These are phyloP conservation scores for Arthrobotrys iridis DNA, from an alignment of 2,329 filamentous ascomycete species.

Conservation along the genomic window DNA sequence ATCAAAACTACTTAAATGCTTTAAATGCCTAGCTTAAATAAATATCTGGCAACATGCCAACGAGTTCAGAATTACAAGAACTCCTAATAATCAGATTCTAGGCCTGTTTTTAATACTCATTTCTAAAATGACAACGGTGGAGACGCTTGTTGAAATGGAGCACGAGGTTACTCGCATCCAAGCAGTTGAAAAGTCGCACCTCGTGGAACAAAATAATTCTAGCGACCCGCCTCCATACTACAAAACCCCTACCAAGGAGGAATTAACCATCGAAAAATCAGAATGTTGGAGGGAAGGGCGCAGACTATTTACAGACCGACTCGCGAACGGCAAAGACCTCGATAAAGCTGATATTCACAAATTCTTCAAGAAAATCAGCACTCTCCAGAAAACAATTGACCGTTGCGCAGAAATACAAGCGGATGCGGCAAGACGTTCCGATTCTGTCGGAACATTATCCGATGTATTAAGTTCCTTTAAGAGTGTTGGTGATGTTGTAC, in stretches of 20 bases:
- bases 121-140: too few relatives aligned
- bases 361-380: conserved; percentile 8
- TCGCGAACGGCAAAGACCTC: background rate
- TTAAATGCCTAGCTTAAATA: too few relatives aligned
- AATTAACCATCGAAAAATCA: conserved; percentile 11
- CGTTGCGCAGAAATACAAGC: conserved; percentile 4
- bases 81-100: too few relatives aligned
- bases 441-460: conserved; percentile 4
- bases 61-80: too few relatives aligned
- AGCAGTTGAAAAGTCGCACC: too few relatives aligned
- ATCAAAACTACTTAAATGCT: too few relatives aligned
- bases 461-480: conserved; percentile 10
- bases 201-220: too few relatives aligned
- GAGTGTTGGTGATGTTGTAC: conserved; percentile 10
- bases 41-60: too few relatives aligned
- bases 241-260: background rate
- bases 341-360: background rate
- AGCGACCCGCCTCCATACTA: background rate
- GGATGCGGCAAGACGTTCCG: background rate
- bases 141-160: too few relatives aligned
- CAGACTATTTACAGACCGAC: background rate
- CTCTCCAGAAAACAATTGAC: conserved; percentile 19
- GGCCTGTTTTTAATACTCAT: too few relatives aligned
- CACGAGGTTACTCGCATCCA: too few relatives aligned
- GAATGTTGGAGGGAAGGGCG: conserved; percentile 25